Evolutionary conservation across 2,329 filamentous ascomycete species (phyloP), one percentile per base, ranked within the genome.

Genomic region (Fusarium sp.): DNA sequence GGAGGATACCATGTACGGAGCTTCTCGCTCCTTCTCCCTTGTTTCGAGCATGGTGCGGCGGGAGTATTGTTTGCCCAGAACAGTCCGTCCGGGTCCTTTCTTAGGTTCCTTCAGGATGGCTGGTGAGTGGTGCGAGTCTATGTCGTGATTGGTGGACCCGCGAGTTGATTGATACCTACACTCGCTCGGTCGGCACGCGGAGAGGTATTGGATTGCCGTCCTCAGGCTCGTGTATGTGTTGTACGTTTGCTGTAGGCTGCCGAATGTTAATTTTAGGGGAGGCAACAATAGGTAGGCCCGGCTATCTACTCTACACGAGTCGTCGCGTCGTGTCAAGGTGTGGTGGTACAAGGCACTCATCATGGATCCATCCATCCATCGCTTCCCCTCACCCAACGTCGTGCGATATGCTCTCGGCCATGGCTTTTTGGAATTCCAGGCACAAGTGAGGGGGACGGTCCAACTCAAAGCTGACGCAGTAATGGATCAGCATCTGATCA

Each of bases 11-110:
- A 50, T 35, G 59, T 18, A 42, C 71, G 71, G 71, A 74, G 64
- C 71, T 56, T 63, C 59, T 61, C 54, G 64, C 64, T 74, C 71
- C 71, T 66, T 72, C 40, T 71, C 42, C 60, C 64, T 74, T 68
- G 60, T 65, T 74, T 74, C 45, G 71, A 72, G 36, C 54, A 66
- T 69, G 71, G 63, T 63, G 50, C 67, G 68, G 63, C 56, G 38
- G 38, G 50, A 40, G 66, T 38, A 25, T 62, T 42, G 27, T 25
- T 54, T 47, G 36, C 9, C 63, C 42, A 57, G 38, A 67, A 69
- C 16, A 38, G 63, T 61, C 66, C 61, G 18, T 25, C 40, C 61
- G 25, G 45, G 57, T 63, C 27, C 50, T 31, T 14, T 47, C 14
- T 27, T 27, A 25, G 54, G 8, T 22, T 57, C 20, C 62, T 36